Conservation (phyloP, 805 yeast species). For the Yamadazyma akitaensis region DNA sequence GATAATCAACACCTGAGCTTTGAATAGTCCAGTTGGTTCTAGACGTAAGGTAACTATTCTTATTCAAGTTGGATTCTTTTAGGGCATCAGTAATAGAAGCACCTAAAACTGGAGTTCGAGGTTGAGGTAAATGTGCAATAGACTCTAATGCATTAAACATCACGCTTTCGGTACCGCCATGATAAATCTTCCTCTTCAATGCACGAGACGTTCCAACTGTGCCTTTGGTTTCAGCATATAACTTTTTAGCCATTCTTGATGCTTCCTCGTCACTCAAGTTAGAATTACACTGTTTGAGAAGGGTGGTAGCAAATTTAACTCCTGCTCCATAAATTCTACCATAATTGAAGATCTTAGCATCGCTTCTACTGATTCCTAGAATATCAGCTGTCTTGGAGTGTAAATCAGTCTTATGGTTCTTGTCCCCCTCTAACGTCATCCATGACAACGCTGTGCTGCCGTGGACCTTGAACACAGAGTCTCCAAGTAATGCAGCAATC, state of each 20-base stretch:
- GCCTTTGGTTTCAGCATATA: constrained; percentile 87
- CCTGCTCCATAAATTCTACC: constrained; percentile 99
- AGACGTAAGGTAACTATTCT: constrained; percentile 74
- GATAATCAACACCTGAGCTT: constrained; percentile 95
- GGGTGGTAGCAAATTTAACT: constrained; percentile 78
- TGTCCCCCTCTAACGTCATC: constrained; percentile 98
- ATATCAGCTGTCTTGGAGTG: constrained; percentile 93
- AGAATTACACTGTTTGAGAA: constrained; percentile 81
- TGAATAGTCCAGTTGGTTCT: constrained; percentile 98
- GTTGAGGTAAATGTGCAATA: constrained; percentile 76
- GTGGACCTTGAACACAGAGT: constrained; percentile 80
- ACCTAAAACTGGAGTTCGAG: constrained; percentile 87
- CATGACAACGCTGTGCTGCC: constrained; percentile 98
- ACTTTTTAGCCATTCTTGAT: constrained; percentile 52
- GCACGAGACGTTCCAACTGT: constrained; percentile 18
- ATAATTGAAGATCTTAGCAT: constrained; percentile 93
- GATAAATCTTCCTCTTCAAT: constrained; percentile 45
- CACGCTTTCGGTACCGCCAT: constrained; percentile 92
- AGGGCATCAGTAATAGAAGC: constrained; percentile 91
- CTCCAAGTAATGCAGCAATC: constrained; percentile 96
- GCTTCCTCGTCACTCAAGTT: constrained; percentile 66
- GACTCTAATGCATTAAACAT: constrained; percentile 85
- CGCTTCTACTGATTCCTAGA: constrained; percentile 82
- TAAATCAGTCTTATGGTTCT: constrained; percentile 85
- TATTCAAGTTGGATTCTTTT: constrained; percentile 57